Conservation (phyloP, 2,329 filamentous ascomycete genomes). For the Fusarium incarnatum region DNA sequence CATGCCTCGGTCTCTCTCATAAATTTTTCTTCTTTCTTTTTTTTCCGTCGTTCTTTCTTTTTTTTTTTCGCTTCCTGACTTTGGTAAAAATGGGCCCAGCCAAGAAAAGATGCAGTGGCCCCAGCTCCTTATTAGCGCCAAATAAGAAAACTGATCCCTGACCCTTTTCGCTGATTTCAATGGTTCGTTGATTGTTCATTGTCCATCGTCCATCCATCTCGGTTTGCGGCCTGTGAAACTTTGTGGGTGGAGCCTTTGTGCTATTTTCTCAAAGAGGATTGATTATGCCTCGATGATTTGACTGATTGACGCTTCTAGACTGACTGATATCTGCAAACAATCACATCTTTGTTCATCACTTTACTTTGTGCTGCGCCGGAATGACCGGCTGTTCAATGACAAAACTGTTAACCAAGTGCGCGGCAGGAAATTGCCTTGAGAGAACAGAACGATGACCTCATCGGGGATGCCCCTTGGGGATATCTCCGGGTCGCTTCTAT, state of each 20-base stretch:
- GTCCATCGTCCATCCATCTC: constrained; percentile 15
- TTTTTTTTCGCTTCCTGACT: constrained; percentile 17
- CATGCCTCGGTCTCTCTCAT: neutral
- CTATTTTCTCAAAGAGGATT: constrained; percentile 5
- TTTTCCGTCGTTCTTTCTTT: constrained; percentile 1
- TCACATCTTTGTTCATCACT: neutral
- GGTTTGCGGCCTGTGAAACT: constrained; percentile 38
- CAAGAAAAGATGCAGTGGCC: constrained; percentile 38
- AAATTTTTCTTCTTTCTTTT: neutral
- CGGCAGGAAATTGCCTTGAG: constrained; percentile 4
- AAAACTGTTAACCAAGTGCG: constrained; percentile 2
- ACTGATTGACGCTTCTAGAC: neutral
- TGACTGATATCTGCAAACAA: neutral
- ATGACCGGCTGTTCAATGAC: neutral
- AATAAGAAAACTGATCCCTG: constrained; percentile 26
- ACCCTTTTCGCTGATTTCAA: constrained; percentile 11
- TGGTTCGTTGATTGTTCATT: constrained; percentile 20
- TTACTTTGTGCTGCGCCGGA: neutral
- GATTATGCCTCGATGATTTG: constrained; percentile 13
- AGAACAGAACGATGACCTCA: constrained; percentile 8
- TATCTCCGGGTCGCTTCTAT: constrained; percentile 25
- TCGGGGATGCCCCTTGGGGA: constrained; percentile 10
- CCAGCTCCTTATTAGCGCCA: constrained; percentile 32
- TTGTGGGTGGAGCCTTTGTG: constrained; percentile 30
- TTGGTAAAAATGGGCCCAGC: constrained; percentile 10